These are phyloP conservation scores for Gastrodia elata DNA, from an alignment of 106 monocot species.

Conservation along the genomic window DNA sequence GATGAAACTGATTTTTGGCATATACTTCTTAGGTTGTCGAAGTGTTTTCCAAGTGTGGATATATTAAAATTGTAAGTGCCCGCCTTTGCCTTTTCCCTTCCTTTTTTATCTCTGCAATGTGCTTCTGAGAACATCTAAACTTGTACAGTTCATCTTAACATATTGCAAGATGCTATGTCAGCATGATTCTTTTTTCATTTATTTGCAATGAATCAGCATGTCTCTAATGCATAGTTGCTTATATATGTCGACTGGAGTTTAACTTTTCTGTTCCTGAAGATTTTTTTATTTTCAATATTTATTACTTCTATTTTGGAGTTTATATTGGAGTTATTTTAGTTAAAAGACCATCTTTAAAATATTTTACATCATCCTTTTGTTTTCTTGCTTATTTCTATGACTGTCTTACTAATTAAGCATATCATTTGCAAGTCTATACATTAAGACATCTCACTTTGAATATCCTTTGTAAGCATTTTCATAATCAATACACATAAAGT, in stretches of 20 bases:
- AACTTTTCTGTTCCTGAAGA: not conserved
- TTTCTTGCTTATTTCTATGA: not conserved
- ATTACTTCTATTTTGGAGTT: not conserved
- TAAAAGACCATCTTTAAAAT: no score
- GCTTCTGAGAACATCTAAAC: not conserved
- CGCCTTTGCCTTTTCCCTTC: not conserved
- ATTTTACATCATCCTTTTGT: no score
- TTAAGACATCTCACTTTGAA: not conserved
- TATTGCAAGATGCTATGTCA: not conserved
- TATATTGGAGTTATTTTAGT: no score
- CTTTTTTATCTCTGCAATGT: not conserved
- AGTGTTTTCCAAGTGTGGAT: conserved; percentile 92
- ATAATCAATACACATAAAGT: not conserved
- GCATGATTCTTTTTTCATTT: not conserved
- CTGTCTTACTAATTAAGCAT: not conserved
- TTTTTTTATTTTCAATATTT: not conserved
- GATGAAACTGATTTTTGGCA: not conserved
- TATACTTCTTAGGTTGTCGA: conserved; percentile 54
- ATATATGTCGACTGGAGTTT: not conserved
- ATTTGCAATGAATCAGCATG: not conserved
- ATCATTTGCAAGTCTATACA: not conserved
- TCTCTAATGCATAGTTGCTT: not conserved
- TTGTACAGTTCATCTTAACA: not conserved
- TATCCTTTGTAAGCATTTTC: not conserved
- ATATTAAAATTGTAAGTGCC: conserved; percentile 73